Evolutionary conservation across 1,139 yeast species (phyloP).

Genomic region (Nakaseomyces delphensis): DNA sequence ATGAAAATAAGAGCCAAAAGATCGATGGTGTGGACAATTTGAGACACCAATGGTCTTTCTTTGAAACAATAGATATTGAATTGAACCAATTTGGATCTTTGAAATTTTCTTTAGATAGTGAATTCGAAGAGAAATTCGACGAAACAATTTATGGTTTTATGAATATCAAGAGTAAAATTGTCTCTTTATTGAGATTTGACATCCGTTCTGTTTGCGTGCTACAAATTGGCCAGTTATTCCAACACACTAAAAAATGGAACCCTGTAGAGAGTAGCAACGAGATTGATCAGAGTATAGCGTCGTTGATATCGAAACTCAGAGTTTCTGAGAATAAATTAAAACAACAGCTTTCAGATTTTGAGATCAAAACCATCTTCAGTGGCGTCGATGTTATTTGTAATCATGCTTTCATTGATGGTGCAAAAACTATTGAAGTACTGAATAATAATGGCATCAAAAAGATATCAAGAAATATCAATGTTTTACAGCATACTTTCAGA

Average conservation of each 20-base stretch:
- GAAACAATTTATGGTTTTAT: slow-evolving; percentile 40
- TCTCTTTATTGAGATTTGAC: slow-evolving; percentile 57
- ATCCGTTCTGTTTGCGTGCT: slow-evolving; percentile 54
- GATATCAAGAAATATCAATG: slow-evolving; percentile 57
- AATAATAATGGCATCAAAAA: slow-evolving; percentile 62
- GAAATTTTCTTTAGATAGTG: slow-evolving; percentile 35
- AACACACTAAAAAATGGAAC: slow-evolving; percentile 26
- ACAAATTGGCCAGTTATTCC: slow-evolving; percentile 43
- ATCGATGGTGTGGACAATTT: slow-evolving; percentile 38
- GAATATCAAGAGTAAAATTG: slow-evolving; percentile 40
- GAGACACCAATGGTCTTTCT: slow-evolving; percentile 49
- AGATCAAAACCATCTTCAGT: slow-evolving; percentile 29
- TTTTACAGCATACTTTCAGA: slow-evolving; percentile 68
- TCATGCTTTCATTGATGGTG: slow-evolving; percentile 50
- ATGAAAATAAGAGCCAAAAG: slow-evolving; percentile 28
- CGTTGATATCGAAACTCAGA: slow-evolving; percentile 25
- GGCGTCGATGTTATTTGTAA: slow-evolving; percentile 57
- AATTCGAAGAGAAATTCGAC: slow-evolving; percentile 42
- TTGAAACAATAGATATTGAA: slow-evolving; percentile 30
- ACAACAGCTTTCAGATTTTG: slow-evolving; percentile 27
- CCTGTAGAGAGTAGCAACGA: slow-evolving; percentile 54
- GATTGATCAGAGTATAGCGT: slow-evolving; percentile 49
- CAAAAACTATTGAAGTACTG: slow-evolving; percentile 46
- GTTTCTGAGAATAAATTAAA: slow-evolving; percentile 24
- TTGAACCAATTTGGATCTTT: slow-evolving; percentile 21